phyloP scores from a whole-genome alignment of 2,329 filamentous ascomycete genomes.

The Acephala macrosclerotiorum region DNA sequence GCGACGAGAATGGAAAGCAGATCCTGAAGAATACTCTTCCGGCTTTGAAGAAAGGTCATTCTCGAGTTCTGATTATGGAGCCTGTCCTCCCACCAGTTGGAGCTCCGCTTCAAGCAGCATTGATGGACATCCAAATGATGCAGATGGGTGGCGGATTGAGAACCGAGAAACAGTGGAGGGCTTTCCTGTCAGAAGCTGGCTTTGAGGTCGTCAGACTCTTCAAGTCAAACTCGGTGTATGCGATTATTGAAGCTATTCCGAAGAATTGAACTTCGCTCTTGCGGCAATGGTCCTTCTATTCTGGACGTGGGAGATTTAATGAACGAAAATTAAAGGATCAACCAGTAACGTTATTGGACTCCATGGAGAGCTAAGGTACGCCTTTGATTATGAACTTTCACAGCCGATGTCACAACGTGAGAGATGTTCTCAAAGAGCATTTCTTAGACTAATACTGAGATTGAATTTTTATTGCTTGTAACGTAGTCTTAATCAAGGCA shows the following conservation, averaged over 20 bases:
- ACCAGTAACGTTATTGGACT: no score
- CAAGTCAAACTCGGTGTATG: not conserved
- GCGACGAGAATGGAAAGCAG: not conserved
- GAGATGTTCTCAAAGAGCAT: no score
- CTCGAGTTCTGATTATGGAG: constrained; percentile 5
- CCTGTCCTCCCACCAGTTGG: not conserved
- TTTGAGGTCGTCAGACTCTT: not conserved
- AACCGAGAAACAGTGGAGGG: constrained; percentile 11
- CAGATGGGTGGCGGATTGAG: constrained; percentile 6
- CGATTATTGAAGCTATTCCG: not conserved
- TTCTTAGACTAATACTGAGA: no score
- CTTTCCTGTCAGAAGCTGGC: not conserved
- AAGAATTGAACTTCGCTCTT: not conserved
- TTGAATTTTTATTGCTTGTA: no score
- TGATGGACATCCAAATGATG: constrained; percentile 9
- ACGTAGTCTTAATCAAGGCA: no score
- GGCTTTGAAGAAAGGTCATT: constrained; percentile 11
- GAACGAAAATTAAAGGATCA: no score
- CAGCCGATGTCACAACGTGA: no score
- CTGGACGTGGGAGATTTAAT: no score
- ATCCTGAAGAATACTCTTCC: constrained; percentile 3
- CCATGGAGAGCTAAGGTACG: no score
- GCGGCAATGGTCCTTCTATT: no score
- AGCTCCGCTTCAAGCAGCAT: not conserved
- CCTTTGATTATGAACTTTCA: no score